Percentiles rank a stretch among this genome's conserved stretches.
phyloP scores from a whole-genome alignment of 495 filamentous ascomycete species.

The Penicillium paxilli region DNA sequence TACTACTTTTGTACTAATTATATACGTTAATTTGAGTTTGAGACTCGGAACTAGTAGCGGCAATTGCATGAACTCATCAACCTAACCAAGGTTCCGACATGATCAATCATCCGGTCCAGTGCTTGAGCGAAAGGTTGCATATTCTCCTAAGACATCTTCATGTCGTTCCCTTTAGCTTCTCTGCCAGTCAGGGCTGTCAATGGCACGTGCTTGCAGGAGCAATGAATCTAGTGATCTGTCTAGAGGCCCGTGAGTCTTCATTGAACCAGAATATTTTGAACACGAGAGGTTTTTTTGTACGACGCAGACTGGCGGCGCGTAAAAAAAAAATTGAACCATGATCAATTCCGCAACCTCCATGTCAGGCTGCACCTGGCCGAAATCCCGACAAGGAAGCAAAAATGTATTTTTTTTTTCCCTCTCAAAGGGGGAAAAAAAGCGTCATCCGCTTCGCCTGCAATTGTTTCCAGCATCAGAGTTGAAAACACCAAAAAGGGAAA shows the following conservation, averaged over 20 bases:
- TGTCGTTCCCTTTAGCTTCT: neutral
- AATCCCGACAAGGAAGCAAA: conserved; percentile 19
- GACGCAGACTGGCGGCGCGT: conserved; percentile 5
- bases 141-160: conserved; percentile 11
- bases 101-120: conserved; percentile 11
- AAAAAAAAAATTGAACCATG: conserved; percentile 12
- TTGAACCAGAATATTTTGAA: neutral
- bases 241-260: neutral
- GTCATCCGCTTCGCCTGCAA: conserved; percentile 3
- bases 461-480: neutral
- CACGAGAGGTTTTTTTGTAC: conserved; percentile 6
- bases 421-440: neutral
- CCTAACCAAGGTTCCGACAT: conserved; percentile 16
- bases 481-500: neutral
- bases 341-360: conserved; percentile 15
- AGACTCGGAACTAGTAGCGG: neutral
- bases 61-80: conserved; percentile 18
- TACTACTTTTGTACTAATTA: no score
- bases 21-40: conserved; percentile 16
- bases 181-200: conserved; percentile 8
- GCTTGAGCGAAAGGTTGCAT: conserved; percentile 14
- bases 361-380: conserved; percentile 22
- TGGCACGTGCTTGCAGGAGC: conserved; percentile 23
- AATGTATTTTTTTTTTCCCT: neutral
- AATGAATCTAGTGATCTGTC: neutral